A percentile compares a stretch with the other conserved stretches of the same genome.
Evolutionary conservation across 2,329 filamentous ascomycete species (phyloP).

Genomic region (Cephalotrichum gorgonifer): DNA sequence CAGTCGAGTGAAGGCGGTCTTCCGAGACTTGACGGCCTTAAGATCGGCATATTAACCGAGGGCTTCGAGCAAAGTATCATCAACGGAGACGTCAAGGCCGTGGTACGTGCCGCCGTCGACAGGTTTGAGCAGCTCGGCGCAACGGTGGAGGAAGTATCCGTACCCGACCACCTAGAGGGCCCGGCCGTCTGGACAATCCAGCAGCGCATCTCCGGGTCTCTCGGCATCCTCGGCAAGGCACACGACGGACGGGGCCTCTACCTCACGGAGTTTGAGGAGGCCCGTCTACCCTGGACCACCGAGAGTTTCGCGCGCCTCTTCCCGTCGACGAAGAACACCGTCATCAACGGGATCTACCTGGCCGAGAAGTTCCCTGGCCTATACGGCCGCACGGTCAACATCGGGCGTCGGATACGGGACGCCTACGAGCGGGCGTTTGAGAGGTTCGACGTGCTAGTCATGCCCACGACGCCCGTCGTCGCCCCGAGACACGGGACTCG

Average conservation of each 20-base stretch:
- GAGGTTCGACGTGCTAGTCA: slow-evolving; percentile 33
- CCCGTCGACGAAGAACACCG: slow-evolving; percentile 42
- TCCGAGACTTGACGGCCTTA: slow-evolving; percentile 18
- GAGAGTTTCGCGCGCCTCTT: slow-evolving; percentile 40
- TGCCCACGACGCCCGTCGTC: slow-evolving; percentile 36
- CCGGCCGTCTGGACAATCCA: slow-evolving; percentile 40
- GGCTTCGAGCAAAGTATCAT: slow-evolving; percentile 28
- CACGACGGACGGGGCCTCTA: slow-evolving; percentile 35
- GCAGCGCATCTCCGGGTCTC: slow-evolving; percentile 30
- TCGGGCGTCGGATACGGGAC: slow-evolving; percentile 33
- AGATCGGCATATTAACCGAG: slow-evolving; percentile 32
- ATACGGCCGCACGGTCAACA: slow-evolving; percentile 37
- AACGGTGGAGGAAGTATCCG: slow-evolving; percentile 34
- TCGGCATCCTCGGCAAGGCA: slow-evolving; percentile 30
- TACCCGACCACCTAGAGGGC: slow-evolving; percentile 36
- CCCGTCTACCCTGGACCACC: slow-evolving; percentile 33
- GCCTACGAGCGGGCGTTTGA: slow-evolving; percentile 30
- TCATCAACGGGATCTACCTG: slow-evolving; percentile 40
- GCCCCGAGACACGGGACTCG: slow-evolving; percentile 29
- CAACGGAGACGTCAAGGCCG: slow-evolving; percentile 25
- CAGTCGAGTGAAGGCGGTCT: slow-evolving; percentile 2
- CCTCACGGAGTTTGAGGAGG: slow-evolving; percentile 37
- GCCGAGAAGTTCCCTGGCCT: slow-evolving; percentile 30
- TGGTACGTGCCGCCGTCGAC: slow-evolving; percentile 28
- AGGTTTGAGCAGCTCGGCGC: slow-evolving; percentile 35